These are phyloP conservation scores for Eudorina sp. DNA, from an alignment of 139 green algal genomes.

Conservation along the genomic window DNA sequence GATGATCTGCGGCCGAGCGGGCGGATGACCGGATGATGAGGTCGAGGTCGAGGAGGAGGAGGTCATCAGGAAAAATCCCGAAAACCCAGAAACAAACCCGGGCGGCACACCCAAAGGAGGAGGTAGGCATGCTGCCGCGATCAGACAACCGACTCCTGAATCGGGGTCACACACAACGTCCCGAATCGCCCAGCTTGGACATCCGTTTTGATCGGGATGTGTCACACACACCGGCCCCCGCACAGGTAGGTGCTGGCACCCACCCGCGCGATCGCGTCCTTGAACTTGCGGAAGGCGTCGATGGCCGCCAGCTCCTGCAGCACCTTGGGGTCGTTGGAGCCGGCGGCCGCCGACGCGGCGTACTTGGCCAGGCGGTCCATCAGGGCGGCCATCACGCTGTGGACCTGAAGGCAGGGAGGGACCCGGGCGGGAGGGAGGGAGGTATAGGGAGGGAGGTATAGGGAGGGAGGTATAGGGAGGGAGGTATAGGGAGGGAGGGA, in stretches of 20 bases:
- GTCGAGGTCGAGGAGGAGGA: neutral
- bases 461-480: too few species aligned
- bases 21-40: neutral
- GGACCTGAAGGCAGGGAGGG: constrained; percentile 47
- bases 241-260: neutral
- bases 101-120: neutral
- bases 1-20: constrained; percentile 19
- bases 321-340: constrained; percentile 46
- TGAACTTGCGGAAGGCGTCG: constrained; percentile 86
- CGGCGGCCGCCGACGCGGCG: constrained; percentile 13
- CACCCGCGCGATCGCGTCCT: constrained; percentile 66
- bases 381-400: constrained; percentile 79
- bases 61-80: neutral
- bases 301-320: constrained; percentile 64
- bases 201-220: too few species aligned
- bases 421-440: neutral
- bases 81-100: neutral
- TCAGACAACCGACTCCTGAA: too few species aligned
- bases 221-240: too few species aligned
- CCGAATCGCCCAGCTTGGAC: too few species aligned
- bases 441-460: neutral
- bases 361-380: constrained; percentile 87
- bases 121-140: too few species aligned
- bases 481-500: too few species aligned
- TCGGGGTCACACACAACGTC: too few species aligned